Evolutionary conservation across 257 asterid species (phyloP).

Genomic region (Salvia rosmarinus): DNA sequence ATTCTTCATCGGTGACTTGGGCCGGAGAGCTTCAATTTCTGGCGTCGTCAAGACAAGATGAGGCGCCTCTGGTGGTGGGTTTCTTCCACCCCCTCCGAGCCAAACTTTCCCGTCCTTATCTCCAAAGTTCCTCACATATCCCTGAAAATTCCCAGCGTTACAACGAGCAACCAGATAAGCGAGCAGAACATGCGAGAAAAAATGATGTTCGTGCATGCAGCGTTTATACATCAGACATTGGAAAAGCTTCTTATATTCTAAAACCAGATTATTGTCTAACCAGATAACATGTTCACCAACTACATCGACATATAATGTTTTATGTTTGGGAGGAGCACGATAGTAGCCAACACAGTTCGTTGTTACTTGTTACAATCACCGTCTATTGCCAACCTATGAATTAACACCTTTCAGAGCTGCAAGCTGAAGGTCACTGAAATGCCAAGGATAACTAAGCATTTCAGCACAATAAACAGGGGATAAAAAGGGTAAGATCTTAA

Average conservation of each 20-base stretch:
- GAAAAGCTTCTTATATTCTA: neutral
- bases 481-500: neutral
- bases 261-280: neutral
- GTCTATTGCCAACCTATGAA: too few relatives aligned
- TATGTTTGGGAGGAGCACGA: too few relatives aligned
- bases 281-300: too few relatives aligned
- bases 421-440: too few relatives aligned
- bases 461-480: neutral
- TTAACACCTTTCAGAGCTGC: too few relatives aligned
- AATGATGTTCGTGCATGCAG: neutral
- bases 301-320: too few relatives aligned
- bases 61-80: conserved; percentile 98
- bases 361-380: too few relatives aligned
- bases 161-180: neutral
- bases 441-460: too few relatives aligned
- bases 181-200: neutral
- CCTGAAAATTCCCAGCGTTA: conserved; percentile 51
- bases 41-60: conserved; percentile 94
- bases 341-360: too few relatives aligned
- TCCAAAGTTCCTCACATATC: conserved; percentile 58
- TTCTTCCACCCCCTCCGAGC: conserved; percentile 95
- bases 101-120: conserved; percentile 96
- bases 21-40: conserved; percentile 88
- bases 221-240: neutral
- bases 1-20: conserved; percentile 98